A percentile compares a stretch with the other conserved stretches of the same genome.
phyloP scores from a whole-genome alignment of 208 protist genomes.

The Porcisia deanei region DNA sequence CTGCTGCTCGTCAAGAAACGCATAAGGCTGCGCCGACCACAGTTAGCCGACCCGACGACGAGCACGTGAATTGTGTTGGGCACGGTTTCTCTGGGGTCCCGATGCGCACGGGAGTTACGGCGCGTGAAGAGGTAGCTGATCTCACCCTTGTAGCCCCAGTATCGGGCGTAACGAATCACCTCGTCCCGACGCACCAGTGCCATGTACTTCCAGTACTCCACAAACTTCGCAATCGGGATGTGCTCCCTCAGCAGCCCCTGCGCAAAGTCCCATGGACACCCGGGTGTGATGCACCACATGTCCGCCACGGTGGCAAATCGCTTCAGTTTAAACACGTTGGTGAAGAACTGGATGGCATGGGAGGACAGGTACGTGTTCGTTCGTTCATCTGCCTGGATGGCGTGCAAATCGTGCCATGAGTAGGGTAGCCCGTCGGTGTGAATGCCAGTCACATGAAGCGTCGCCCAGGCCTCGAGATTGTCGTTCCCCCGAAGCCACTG shows the following conservation, averaged over 20 bases:
- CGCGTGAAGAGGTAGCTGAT: constrained; percentile 69
- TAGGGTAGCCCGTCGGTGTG: constrained; percentile 75
- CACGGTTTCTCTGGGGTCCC: constrained; percentile 41
- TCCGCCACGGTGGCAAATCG: constrained; percentile 41
- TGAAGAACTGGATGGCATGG: constrained; percentile 84
- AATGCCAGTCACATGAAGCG: constrained; percentile 65
- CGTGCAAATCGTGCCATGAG: constrained; percentile 80
- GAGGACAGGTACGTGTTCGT: constrained; percentile 83
- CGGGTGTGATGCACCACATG: constrained; percentile 85
- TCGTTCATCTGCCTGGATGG: constrained; percentile 51
- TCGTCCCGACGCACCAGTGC: constrained; percentile 61
- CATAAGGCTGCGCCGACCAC: constrained; percentile 60
- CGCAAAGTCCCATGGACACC: constrained; percentile 75
- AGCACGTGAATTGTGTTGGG: constrained; percentile 82
- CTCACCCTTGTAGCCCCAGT: constrained; percentile 88
- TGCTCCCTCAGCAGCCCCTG: constrained; percentile 47
- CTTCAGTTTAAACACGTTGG: constrained; percentile 73
- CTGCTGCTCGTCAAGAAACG: constrained; percentile 41
- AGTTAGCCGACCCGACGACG: constrained; percentile 51
- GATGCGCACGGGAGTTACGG: constrained; percentile 47
- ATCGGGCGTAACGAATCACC: constrained; percentile 83
- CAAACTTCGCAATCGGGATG: constrained; percentile 73
- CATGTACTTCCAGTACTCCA: constrained; percentile 91
- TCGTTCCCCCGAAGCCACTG: constrained; percentile 43
- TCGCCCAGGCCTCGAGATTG: constrained; percentile 68